These are phyloP conservation scores for Alternaria burnsii DNA, from an alignment of 2,329 filamentous ascomycete species.

Conservation along the genomic window DNA sequence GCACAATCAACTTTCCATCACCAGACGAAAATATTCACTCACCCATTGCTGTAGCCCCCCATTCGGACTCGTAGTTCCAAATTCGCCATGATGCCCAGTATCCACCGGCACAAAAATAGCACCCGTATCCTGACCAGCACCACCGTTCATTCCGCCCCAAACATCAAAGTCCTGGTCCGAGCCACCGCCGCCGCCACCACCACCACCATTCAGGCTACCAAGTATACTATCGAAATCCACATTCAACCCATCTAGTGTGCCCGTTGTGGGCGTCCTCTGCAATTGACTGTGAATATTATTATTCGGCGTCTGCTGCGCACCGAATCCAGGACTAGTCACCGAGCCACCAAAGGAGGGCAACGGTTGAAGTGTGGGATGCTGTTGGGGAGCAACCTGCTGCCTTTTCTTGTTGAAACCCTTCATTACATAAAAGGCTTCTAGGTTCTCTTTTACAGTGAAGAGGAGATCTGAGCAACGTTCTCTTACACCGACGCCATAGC, in stretches of 20 bases:
- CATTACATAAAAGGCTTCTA: slow-evolving; percentile 51
- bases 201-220: slow-evolving; percentile 35
- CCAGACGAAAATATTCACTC: slow-evolving; percentile 13
- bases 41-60: slow-evolving; percentile 45
- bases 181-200: slow-evolving; percentile 3
- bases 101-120: slow-evolving; percentile 51
- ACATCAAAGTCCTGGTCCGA: slow-evolving; percentile 37
- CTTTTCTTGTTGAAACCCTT: slow-evolving; percentile 47
- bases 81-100: slow-evolving; percentile 24
- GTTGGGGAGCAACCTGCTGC: slow-evolving; percentile 31
- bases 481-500: slow-evolving; percentile 48
- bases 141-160: slow-evolving; percentile 33
- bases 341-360: slow-evolving; percentile 25
- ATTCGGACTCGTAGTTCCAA: slow-evolving; percentile 36
- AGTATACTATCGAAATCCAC: slow-evolving; percentile 47
- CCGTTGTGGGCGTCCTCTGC: slow-evolving; percentile 32
- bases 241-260: slow-evolving; percentile 36
- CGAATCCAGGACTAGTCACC: slow-evolving; percentile 22
- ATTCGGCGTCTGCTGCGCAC: slow-evolving; percentile 9
- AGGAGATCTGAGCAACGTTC: slow-evolving; percentile 48
- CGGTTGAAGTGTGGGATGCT: slow-evolving; percentile 41
- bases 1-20: neutral
- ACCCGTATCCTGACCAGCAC: slow-evolving; percentile 35
- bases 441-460: slow-evolving; percentile 50
- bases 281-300: slow-evolving; percentile 27